Base-by-base conservation (phyloP, 305 asterid genomes). In the Solanum hybrid region DNA sequence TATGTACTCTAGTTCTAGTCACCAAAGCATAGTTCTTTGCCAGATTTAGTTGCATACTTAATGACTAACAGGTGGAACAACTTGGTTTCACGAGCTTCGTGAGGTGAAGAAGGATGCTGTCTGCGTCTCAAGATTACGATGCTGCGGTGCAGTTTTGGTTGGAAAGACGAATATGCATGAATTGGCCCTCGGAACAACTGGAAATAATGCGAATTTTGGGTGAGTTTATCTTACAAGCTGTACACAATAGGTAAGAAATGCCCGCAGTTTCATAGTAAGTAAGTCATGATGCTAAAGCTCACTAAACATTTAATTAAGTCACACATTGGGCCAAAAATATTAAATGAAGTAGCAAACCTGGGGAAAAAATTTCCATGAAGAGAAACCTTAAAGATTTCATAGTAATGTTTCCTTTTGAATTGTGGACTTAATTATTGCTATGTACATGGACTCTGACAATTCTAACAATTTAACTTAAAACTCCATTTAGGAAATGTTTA, bases 161-260 rank as follows among this genome's bases (percentile, higher is more conserved):
- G 99, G 99, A 90, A 97, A 97, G 92, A 98, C 99, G 69, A 97
- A 95, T 93, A 97, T 97, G 99, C 98, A 97, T 93, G 99, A 97
- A 91, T 89, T 97, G 92, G 99, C 98, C 87, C 88, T 97, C 84
- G 99, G 99, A 67, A 95, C 98, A 6, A 95, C 98, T 20, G 99
- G 99, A 93, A 96, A 94, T 90, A 97, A 96, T 93, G 95, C 98
- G 89, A 96, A 97, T 90, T 81, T 95, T 75, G 99, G 99, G 99
- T 97, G 93, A 87, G 93, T 85, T 57, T 7, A 57, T 0, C 34
- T 39, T n/a, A 86, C 29, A 84, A 69, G 87, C 89, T 39, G 71
- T 31, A 51, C 22, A 10, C 39, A 39, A 1, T 75, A 24, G 67
- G 8, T 0, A 57, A 57, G 24, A 57, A 57, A 57, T 57, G 0